phyloP scores from a whole-genome alignment of 1,139 yeast genomes.

The Blastobotrys elegans region DNA sequence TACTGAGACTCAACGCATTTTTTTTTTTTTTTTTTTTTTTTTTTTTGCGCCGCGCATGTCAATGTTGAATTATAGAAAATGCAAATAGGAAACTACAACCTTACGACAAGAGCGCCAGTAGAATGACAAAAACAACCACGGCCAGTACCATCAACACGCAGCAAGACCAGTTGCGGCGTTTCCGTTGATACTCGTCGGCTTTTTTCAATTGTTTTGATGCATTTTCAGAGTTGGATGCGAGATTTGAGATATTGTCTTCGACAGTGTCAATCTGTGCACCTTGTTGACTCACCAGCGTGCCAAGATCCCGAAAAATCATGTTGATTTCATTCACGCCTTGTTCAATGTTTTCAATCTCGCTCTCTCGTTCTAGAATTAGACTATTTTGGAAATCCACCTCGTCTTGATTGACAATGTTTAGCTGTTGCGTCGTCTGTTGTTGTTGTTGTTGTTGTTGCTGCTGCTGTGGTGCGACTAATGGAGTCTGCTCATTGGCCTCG shows the following conservation, averaged over 20 bases:
- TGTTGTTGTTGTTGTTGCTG: conserved; percentile 37
- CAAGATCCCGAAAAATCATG: conserved; percentile 75
- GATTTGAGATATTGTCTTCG: conserved; percentile 66
- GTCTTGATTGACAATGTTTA: conserved; percentile 45
- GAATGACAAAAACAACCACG: conserved; percentile 41
- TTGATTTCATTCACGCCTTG: conserved; percentile 81
- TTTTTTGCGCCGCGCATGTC: no score
- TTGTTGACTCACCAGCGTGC: conserved; percentile 72
- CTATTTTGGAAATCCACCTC: conserved; percentile 71
- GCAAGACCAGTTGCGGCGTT: conserved; percentile 70
- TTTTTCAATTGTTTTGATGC: conserved; percentile 65
- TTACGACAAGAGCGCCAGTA: conserved; percentile 34
- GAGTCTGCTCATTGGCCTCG: conserved; percentile 29
- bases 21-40: no score
- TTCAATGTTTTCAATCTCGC: conserved; percentile 66
- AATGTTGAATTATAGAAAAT: neutral
- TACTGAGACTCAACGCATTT: no score
- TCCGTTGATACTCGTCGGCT: conserved; percentile 71
- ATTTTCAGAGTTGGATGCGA: conserved; percentile 61
- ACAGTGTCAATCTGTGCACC: conserved; percentile 79
- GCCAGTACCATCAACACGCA: conserved; percentile 49
- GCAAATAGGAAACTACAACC: neutral
- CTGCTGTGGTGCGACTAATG: conserved; percentile 32
- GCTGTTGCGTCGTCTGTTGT: conserved; percentile 38
- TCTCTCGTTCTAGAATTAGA: conserved; percentile 65